Conservation (phyloP, 352 stramenopile genomes). For the Plasmopara viticola region DNA sequence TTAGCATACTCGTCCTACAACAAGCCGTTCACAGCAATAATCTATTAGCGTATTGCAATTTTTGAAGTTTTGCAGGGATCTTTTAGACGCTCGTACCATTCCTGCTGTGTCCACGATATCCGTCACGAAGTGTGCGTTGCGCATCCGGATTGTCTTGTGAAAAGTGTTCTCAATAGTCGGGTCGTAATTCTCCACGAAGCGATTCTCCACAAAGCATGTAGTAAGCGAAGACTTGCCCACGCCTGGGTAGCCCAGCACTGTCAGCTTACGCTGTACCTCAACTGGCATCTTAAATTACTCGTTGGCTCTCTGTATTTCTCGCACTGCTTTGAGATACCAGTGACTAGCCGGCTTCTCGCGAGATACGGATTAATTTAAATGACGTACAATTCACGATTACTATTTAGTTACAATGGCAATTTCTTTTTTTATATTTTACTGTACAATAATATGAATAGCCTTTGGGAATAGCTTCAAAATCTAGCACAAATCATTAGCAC, state of each 20-base stretch:
- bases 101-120: slow-evolving; percentile 97
- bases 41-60: too few relatives aligned
- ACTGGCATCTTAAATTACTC: slow-evolving; percentile 52
- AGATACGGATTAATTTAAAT: too few relatives aligned
- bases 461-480: too few relatives aligned
- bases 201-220: slow-evolving; percentile 92
- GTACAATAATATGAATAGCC: too few relatives aligned
- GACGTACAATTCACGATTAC: too few relatives aligned
- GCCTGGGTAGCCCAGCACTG: slow-evolving; percentile 90
- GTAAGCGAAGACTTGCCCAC: slow-evolving; percentile 94
- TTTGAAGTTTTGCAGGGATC: too few relatives aligned
- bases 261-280: slow-evolving; percentile 94
- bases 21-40: too few relatives aligned
- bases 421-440: too few relatives aligned
- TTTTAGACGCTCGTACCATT: slow-evolving; percentile 54
- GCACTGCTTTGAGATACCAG: slow-evolving; percentile 5
- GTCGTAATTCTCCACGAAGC: slow-evolving; percentile 91
- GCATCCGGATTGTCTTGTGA: slow-evolving; percentile 94
- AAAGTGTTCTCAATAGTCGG: slow-evolving; percentile 96
- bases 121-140: slow-evolving; percentile 94
- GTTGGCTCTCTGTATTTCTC: slow-evolving; percentile 9
- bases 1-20: slow-evolving; percentile 92
- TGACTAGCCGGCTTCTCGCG: too few relatives aligned
- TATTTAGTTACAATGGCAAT: too few relatives aligned
- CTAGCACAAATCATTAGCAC: too few relatives aligned